Evolutionary conservation across 208 protist genomes (phyloP).

Genomic region (Leishmania tropica): DNA sequence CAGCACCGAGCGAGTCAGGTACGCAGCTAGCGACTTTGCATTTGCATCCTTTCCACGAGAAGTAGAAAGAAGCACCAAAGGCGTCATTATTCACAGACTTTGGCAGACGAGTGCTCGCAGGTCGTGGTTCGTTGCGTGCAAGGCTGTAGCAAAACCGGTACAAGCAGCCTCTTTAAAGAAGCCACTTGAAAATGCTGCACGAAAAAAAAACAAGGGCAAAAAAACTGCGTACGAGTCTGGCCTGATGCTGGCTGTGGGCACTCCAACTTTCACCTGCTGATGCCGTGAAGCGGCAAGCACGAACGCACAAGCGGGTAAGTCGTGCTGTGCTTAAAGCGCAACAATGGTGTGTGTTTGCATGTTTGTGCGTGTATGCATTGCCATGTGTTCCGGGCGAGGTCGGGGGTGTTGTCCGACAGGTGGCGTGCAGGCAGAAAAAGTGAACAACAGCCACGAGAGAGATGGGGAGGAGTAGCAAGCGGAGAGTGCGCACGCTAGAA

Average conservation of each 20-base stretch:
- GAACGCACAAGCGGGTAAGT: neutral
- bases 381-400: neutral
- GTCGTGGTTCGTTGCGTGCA: neutral
- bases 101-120: neutral
- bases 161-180: neutral
- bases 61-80: conserved; percentile 28
- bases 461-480: neutral
- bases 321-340: neutral
- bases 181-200: neutral
- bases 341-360: neutral
- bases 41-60: conserved; percentile 34
- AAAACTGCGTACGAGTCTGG: neutral
- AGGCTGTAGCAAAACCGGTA: neutral
- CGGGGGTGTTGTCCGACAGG: neutral
- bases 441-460: neutral
- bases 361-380: neutral
- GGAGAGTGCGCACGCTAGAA: neutral
- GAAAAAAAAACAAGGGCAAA: neutral
- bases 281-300: neutral
- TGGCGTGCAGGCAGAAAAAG: neutral
- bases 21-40: conserved; percentile 26
- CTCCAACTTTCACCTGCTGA: neutral
- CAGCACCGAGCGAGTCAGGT: conserved; percentile 25
- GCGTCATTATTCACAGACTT: neutral
- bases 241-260: neutral